phyloP scores from a whole-genome alignment of 192 early-diverging fungal species.

The Coemansia brasiliensis region DNA sequence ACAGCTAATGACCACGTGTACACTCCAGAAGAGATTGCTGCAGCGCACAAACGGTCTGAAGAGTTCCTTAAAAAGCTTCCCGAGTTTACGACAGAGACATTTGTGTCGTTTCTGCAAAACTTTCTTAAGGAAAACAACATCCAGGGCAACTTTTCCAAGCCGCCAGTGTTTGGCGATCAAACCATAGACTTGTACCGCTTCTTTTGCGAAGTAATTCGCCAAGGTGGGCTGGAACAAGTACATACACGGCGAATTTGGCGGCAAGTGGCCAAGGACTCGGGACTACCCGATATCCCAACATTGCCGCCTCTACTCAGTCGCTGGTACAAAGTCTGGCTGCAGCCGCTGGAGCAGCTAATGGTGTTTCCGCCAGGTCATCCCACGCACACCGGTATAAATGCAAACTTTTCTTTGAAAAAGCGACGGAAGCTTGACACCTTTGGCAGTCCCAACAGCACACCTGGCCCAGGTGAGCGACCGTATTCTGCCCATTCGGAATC shows the following conservation, averaged over 20 bases:
- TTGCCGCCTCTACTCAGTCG: constrained; percentile 52
- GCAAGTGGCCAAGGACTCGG: constrained; percentile 47
- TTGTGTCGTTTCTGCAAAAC: constrained; percentile 39
- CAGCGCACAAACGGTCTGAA: constrained; percentile 32
- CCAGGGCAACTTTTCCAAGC: constrained; percentile 37
- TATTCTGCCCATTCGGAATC: constrained; percentile 29
- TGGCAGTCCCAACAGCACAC: constrained; percentile 43
- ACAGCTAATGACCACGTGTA: constrained; percentile 14
- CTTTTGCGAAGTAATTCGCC: constrained; percentile 48
- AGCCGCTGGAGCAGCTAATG: constrained; percentile 49
- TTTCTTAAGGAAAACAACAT: constrained; percentile 46
- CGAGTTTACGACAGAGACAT: constrained; percentile 37
- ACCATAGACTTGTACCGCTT: constrained; percentile 42
- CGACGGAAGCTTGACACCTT: constrained; percentile 39
- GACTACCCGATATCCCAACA: constrained; percentile 42
- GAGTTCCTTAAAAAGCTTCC: constrained; percentile 45
- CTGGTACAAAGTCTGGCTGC: constrained; percentile 56
- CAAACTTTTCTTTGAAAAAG: constrained; percentile 53
- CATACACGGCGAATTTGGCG: constrained; percentile 50
- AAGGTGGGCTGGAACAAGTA: constrained; percentile 51
- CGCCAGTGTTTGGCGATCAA: constrained; percentile 42
- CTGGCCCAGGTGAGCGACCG: constrained; percentile 34
- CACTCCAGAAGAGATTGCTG: constrained; percentile 41
- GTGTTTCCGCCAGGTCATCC: constrained; percentile 52
- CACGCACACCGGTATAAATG: constrained; percentile 45